Percentiles rank a stretch among this genome's conserved stretches.
Evolutionary conservation across 345 rosid genomes (phyloP).

Genomic region (Tarenaya hassleriana): DNA sequence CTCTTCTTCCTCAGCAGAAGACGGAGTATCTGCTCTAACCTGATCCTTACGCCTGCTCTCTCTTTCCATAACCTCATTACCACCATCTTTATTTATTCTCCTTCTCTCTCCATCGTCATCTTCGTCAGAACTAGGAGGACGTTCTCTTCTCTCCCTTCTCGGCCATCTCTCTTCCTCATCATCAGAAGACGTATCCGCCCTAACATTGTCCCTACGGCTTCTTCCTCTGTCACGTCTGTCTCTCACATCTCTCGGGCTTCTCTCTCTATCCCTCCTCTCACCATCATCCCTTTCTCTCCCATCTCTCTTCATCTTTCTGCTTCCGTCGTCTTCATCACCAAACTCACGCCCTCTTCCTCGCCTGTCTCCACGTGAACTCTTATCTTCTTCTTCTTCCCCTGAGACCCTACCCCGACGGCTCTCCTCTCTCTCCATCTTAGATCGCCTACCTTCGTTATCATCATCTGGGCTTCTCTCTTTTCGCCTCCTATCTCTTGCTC

Average conservation of each 20-base stretch:
- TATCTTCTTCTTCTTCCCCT: conserved; percentile 12
- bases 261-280: no score
- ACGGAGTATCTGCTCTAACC: conserved; percentile 25
- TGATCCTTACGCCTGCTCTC: conserved; percentile 10
- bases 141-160: conserved; percentile 15
- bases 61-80: conserved; percentile 11
- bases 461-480: conserved; percentile 23
- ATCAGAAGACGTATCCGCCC: conserved; percentile 13
- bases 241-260: no score
- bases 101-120: conserved; percentile 14
- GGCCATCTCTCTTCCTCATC: conserved; percentile 17
- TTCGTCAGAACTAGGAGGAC: conserved; percentile 13
- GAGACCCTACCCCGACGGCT: conserved; percentile 24
- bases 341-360: no score
- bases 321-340: conserved; percentile 8
- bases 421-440: not conserved
- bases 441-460: not conserved
- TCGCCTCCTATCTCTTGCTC: conserved; percentile 19
- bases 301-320: conserved; percentile 1
- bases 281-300: not conserved
- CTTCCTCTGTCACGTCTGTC: not conserved
- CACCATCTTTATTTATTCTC: conserved; percentile 7
- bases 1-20: conserved; percentile 22
- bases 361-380: conserved; percentile 19
- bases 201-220: conserved; percentile 16